Evolutionary conservation across 768 basidiomycete genomes (phyloP), one percentile per base, ranked within the genome.

Genomic region (Agrocybe pediades): DNA sequence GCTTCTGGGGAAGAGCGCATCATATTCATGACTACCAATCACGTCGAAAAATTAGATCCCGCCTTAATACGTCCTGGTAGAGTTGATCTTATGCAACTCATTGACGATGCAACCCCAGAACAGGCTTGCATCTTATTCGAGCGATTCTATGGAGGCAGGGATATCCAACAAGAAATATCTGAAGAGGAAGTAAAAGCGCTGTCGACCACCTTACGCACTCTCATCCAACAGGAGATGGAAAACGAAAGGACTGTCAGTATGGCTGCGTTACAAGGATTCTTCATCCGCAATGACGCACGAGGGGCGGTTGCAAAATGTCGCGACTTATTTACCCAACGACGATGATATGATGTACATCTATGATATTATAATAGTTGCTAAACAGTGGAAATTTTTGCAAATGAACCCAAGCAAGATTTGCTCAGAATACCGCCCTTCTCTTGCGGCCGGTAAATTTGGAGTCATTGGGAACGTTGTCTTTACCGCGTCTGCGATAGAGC

Each of bases 21-120:
- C 66, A 84, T 99, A 29, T 99, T 99, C 73, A 91, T 99, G 87
- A 99, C 97, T 0, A 98, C 97, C n/a, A 99, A 99, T 69, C 97
- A 98, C 62, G 68, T 91, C 49, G 85, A 90, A 55, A 81, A 79
- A 57, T 83, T 99, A 29, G 97, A 99, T 71, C 88, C 93, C 6
- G 97, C 96, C 0, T 83, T 99, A 42, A 92, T 98, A 65, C 86
- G 97, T 46, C 96, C 97, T 0, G 97, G 97, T 16, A 84, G 97
- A 9, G 95, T 99, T 40, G 97, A 99, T 68, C 69, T 98, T 42
- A 79, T 84, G 23, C 83, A 91, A 59, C 71, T 90, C 30, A 81
- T 99, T 45, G 94, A 88, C 68, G 92, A 99, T 62, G 92, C 97
- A 4, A 86, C 82, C 21, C 84, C 94, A 0, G 71, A 74, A 46